Evolutionary conservation across 2,329 filamentous ascomycete species (phyloP), one percentile per base, ranked within the genome.

Genomic region (Hypoxylon sp.): DNA sequence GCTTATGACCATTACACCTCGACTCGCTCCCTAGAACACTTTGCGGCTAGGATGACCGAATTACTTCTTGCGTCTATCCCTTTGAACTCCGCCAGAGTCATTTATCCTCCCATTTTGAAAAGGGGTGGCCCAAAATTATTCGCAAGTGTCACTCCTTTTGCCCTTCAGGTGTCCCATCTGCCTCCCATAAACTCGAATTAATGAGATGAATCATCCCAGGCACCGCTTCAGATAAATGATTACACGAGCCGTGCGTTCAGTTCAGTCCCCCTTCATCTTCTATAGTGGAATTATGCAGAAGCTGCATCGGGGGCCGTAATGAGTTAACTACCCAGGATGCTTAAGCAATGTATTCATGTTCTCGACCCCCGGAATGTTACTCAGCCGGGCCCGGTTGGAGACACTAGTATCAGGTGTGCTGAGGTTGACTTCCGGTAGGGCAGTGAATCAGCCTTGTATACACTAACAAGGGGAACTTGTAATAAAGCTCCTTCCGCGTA

Each of bases 401-500:
- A 37, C 17, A 51, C 58, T 31, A 39, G 39, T 48, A 51, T 37
- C 19, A 57, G 35, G 14, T 37, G 31, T 42, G 22, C 24, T 47
- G 47, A 62, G 24, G 42, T 35, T 59, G 54, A 54, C 17, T 3
- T 52, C 54, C 35, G 9, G 19, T 19, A 55, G 19, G 26, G 8
- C 33, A 24, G 10, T 42, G 42, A 59, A 48, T 47, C 33, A 52
- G 42, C 37, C 26, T 46, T 67, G 44, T 54, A 39, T 42, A 50
- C 48, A 46, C 19, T 31, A 37, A 57, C 47, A 63, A 17, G 22
- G 37, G 58, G 13, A 58, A 29, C 26, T 44, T 22, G 17, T 31
- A 54, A 48, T 42, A 44, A 65, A 56, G 17, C 39, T 50, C 44
- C 22, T 51, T 57, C 31, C 35, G 47, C 54, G 44, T 24, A 44